Percentiles rank a stretch among this genome's conserved stretches.
These are phyloP conservation scores for Boletus bicolor DNA, from an alignment of 768 basidiomycete species.

Conservation along the genomic window DNA sequence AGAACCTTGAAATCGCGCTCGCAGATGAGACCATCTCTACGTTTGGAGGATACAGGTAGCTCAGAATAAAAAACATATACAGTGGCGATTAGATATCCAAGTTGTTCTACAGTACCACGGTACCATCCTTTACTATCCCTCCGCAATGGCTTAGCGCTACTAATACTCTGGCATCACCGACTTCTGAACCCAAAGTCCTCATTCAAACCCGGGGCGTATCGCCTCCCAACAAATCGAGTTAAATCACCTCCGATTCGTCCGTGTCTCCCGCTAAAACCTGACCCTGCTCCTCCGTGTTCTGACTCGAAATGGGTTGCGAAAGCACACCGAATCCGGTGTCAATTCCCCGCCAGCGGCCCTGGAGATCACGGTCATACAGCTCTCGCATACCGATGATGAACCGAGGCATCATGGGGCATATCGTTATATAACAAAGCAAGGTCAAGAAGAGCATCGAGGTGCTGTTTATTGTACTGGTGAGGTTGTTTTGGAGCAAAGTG, in stretches of 20 bases:
- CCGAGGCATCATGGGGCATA: no score
- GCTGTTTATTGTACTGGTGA: background rate
- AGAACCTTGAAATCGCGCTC: no score
- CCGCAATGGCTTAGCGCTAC: no score
- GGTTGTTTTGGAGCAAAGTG: no score
- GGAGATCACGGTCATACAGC: background rate
- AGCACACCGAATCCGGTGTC: background rate
- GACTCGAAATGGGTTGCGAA: background rate
- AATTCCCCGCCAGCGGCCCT: background rate
- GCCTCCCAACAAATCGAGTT: background rate
- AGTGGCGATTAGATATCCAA: no score
- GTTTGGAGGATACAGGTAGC: no score
- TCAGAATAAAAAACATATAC: no score
- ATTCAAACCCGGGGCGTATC: background rate
- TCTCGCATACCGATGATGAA: background rate
- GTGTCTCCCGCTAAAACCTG: background rate
- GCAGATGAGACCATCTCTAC: no score
- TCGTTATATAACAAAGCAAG: background rate
- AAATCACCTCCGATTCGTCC: background rate
- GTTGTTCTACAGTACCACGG: no score
- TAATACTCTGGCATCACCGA: no score
- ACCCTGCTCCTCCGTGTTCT: background rate
- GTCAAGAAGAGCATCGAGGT: background rate
- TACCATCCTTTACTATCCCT: no score
- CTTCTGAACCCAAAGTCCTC: no score